These are phyloP conservation scores for Ophiostoma himal-ulmi DNA, from an alignment of 2,329 filamentous ascomycete species.

Conservation along the genomic window DNA sequence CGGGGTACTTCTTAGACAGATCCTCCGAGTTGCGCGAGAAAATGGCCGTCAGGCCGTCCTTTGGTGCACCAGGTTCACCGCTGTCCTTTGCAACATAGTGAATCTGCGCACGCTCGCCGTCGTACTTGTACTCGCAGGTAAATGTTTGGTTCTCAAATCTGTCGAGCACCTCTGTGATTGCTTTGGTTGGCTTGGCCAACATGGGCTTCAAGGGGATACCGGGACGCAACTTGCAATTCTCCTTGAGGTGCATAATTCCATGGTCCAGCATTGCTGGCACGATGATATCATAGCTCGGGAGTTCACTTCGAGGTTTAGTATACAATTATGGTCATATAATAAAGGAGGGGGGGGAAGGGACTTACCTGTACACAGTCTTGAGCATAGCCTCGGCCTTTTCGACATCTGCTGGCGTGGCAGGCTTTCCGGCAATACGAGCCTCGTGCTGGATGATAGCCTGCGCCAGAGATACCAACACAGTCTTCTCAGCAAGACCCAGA, in stretches of 20 bases:
- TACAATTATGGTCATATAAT: neutral
- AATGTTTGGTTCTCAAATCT: constrained; percentile 93
- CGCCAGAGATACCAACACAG: constrained; percentile 80
- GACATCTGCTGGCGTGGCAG: constrained; percentile 68
- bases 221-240: constrained; percentile 84
- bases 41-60: constrained; percentile 71
- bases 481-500: constrained; percentile 85
- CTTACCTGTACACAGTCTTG: constrained; percentile 71
- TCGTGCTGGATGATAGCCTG: constrained; percentile 87
- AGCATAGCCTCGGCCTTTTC: constrained; percentile 78
- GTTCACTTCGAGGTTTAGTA: constrained; percentile 48
- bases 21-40: constrained; percentile 98
- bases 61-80: neutral
- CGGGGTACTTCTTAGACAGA: constrained; percentile 93
- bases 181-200: constrained; percentile 97
- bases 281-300: constrained; percentile 92
- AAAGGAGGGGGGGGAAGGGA: neutral
- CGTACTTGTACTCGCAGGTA: constrained; percentile 98
- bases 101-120: constrained; percentile 96
- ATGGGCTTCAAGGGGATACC: constrained; percentile 96
- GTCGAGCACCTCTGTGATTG: constrained; percentile 94
- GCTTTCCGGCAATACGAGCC: constrained; percentile 60
- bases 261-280: constrained; percentile 82
- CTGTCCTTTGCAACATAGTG: constrained; percentile 75
- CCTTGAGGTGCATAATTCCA: constrained; percentile 74